Conservation (phyloP, 2,329 filamentous ascomycete species). For the Didymella exigua region DNA sequence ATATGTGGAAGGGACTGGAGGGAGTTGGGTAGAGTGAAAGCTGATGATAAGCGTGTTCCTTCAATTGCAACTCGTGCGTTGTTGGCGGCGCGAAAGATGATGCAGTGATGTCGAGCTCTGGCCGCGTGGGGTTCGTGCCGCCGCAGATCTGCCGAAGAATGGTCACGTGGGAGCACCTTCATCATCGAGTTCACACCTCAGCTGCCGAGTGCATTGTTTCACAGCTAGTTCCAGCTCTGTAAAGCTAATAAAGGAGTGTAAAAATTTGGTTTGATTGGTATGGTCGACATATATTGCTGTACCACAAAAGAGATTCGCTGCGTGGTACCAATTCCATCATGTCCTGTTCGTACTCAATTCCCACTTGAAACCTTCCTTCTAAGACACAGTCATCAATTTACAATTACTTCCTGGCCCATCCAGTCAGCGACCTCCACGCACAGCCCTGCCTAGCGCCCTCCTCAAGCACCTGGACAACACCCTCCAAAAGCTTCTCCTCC, state of each 20-base stretch:
- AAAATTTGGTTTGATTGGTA: not conserved
- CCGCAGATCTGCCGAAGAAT: constrained; percentile 25
- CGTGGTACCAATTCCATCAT: constrained; percentile 39
- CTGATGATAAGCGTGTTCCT: not conserved
- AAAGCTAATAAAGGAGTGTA: not conserved
- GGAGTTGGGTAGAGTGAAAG: not conserved
- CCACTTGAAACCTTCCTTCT: constrained; percentile 33
- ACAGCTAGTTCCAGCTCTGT: not conserved
- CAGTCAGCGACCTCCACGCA: constrained; percentile 65
- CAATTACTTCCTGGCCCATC: constrained; percentile 51
- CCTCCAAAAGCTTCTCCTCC: constrained; percentile 58
- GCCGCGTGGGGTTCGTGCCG: constrained; percentile 27
- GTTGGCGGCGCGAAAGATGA: constrained; percentile 14
- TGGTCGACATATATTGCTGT: constrained; percentile 24
- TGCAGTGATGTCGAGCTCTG: constrained; percentile 9
- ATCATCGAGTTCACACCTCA: not conserved
- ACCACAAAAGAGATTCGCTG: constrained; percentile 35
- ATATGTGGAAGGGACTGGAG: too few relatives aligned
- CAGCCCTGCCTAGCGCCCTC: constrained; percentile 64
- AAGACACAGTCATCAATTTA: constrained; percentile 10
- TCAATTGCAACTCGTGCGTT: constrained; percentile 1
- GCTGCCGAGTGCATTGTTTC: not conserved
- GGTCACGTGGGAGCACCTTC: not conserved
- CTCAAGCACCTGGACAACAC: constrained; percentile 63
- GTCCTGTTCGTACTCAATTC: constrained; percentile 1